Base-by-base conservation (phyloP, 768 basidiomycete genomes). In the Tricholoma terreum region DNA sequence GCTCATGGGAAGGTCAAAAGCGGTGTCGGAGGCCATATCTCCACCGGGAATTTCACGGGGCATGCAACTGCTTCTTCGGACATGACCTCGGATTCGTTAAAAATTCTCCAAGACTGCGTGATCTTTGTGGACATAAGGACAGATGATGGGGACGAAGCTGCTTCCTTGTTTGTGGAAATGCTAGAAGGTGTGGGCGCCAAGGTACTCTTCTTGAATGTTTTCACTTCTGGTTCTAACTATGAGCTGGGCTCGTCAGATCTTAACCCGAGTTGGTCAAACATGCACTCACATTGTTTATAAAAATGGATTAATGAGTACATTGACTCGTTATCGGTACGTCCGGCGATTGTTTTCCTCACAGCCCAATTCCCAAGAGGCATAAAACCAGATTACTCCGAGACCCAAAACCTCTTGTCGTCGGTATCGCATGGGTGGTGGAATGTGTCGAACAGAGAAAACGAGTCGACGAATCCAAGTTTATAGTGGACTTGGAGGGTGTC, bases 41-140 rank as follows among this genome's bases (percentile, higher is more conserved):
- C 60, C 24, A 63, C 69, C 3, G 55, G 62, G 14, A 65, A 54
- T 45, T 55, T 65, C n/a, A n/a, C 31, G 21, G 65, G 57, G 11
- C 58, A 56, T 33, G 49, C 35, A 10, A 57, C 58, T 1, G 60
- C 65, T 35, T 50, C 60, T 17, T 60, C 62, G 33, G 71, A 67
- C 49, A 64, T 67, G 48, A 65, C 56, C 58, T 68, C 61, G 21
- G 71, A 72, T 46, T 67, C 72, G 24, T 65, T 86, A 59, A 81
- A 80, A 50, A 77, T 89, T 34, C 74, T 95, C 58, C 84, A 85
- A 55, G 82, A 84, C 11, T 94, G 92, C 55, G 79, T 81, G 1
- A 85, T 93, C 8, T 94, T 91, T 63, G 92, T 95, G 49, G 94
- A 95, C 66, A 90, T 96, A 24, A 84, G 86, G 57, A 92, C 89